Evolutionary conservation across 106 monocot species (phyloP), one percentile per base, ranked within the genome.

Genomic region (Acanthochlamys bracteata): DNA sequence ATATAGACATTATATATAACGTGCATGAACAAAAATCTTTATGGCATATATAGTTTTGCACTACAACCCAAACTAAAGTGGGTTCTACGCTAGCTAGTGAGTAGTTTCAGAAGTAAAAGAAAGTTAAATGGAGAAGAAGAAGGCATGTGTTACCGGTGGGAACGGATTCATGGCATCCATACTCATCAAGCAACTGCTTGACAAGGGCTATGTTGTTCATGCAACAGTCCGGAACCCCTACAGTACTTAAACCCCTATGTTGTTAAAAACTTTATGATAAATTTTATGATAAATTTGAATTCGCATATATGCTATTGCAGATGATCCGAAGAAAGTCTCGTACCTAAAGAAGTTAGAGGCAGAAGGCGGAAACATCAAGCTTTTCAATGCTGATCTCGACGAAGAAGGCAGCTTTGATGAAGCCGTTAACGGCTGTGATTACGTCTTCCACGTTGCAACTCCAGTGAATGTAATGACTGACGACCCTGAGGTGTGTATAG

Each of bases 321-420:
- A 63, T 15, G 55, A 80, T 20, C 23, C 23, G 66, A 20, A 20
- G 25, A 75, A 64, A 57, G 63, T 68, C 21, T 41, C 61, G 16
- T 75, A 76, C 23, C 47, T 80, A 20, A 61, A 25, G 46, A 53
- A 76, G 25, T 12, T 80, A 8, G 11, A 8, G 16, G 19, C 7
- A 10, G n/a, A 6, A 6, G 53, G 16, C 53, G 14, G 45, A 16
- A 19, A 10, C 53, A 7, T 54, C n/a, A 72, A 73, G 57, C 47
- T 90, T 25, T 90, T 74, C 42, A 47, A 61, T 65, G 82, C 85
- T 26, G 79, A 82, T 71, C 71, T 90, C 42, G 63, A 24, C 8
- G 74, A 80, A 19, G 82, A 83, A 20, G 82, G 82, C 21, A 90
- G 89, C 74, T 90, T 80, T 24, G 85, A 90, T 49, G 85, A 80